phyloP scores from a whole-genome alignment of 2,329 filamentous ascomycete genomes.

The Colletotrichum acutatum region DNA sequence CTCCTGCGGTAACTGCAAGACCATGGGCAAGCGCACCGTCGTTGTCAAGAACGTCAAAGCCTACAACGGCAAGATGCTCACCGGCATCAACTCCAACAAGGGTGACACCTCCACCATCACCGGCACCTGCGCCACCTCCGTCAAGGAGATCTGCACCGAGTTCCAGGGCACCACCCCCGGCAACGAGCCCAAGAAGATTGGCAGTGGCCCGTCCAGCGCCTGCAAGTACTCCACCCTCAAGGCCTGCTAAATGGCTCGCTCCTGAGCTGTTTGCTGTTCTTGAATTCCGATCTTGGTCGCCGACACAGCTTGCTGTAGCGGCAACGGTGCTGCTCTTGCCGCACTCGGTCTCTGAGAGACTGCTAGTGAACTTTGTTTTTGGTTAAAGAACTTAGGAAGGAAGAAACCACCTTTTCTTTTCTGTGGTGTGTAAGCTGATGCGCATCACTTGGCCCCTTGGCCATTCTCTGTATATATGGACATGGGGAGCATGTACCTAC shows the following conservation, averaged over 20 bases:
- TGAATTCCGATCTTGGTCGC: background rate
- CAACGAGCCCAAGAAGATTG: constrained; percentile 36
- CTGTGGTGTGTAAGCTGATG: constrained; percentile 34
- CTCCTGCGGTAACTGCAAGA: constrained; percentile 37
- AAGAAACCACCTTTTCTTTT: constrained; percentile 17
- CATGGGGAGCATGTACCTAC: constrained; percentile 27
- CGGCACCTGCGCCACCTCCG: constrained; percentile 34
- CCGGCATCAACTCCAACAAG: constrained; percentile 38
- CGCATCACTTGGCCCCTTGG: constrained; percentile 25
- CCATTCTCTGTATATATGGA: constrained; percentile 31
- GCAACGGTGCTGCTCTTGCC: background rate
- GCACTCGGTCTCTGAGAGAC: constrained; percentile 20
- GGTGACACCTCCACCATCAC: constrained; percentile 36
- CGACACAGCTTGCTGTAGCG: background rate
- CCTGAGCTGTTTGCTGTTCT: background rate
- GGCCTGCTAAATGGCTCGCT: constrained; percentile 34
- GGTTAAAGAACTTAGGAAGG: constrained; percentile 21
- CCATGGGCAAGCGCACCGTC: constrained; percentile 35
- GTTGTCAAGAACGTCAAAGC: constrained; percentile 37
- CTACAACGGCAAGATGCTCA: constrained; percentile 37
- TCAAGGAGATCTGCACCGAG: constrained; percentile 37
- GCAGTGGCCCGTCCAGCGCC: background rate
- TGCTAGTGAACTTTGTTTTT: constrained; percentile 16
- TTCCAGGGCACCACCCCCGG: constrained; percentile 36
- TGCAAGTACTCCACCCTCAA: constrained; percentile 34